These are phyloP conservation scores for Tremella mesenterica DNA, from an alignment of 768 basidiomycete species.

Conservation along the genomic window DNA sequence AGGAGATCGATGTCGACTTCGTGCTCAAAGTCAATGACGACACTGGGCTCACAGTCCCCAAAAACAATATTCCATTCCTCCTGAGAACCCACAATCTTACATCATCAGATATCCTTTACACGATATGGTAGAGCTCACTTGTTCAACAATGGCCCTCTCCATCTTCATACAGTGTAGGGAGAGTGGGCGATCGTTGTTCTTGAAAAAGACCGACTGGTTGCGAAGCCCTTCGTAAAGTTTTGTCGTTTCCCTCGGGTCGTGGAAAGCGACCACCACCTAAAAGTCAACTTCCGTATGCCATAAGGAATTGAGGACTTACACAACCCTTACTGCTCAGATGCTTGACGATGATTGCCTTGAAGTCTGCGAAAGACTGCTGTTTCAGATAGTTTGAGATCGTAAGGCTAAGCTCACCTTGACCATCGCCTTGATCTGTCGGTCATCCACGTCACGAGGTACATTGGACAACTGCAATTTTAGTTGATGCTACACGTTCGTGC, in stretches of 20 bases:
- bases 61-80: constrained; percentile 16
- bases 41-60: constrained; percentile 12
- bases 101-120: neutral
- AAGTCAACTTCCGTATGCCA: neutral
- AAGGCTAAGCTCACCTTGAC: constrained; percentile 7
- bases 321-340: constrained; percentile 11
- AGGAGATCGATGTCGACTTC: constrained; percentile 6
- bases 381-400: constrained; percentile 44
- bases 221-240: constrained; percentile 19
- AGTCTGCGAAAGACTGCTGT: constrained; percentile 66
- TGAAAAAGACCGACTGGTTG: constrained; percentile 5
- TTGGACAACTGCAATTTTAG: constrained; percentile 12
- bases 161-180: constrained; percentile 26
- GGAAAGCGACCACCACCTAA: constrained; percentile 30
- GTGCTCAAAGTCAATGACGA: constrained; percentile 14
- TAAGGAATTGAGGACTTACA: constrained; percentile 8
- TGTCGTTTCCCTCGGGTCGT: constrained; percentile 26
- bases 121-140: constrained; percentile 10
- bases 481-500: neutral
- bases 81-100: neutral
- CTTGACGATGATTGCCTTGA: constrained; percentile 67
- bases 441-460: constrained; percentile 10
- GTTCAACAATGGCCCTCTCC: constrained; percentile 14
- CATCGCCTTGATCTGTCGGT: constrained; percentile 1
- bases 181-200: neutral